Base-by-base conservation (phyloP, 257 asterid genomes). In the Agastache rugosa region DNA sequence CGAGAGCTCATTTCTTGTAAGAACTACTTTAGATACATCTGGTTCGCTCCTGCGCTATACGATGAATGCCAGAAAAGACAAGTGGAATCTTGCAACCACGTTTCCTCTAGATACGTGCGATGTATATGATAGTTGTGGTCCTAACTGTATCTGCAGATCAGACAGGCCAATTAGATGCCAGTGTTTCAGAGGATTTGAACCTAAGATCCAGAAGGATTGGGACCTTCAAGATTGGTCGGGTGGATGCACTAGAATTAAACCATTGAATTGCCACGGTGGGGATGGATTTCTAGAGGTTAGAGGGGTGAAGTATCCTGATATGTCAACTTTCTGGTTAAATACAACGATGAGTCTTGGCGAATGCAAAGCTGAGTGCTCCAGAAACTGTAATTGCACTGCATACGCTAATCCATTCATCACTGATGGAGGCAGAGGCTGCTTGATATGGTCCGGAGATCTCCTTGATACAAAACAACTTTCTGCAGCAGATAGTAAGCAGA, bases 371-470 rank as follows among this genome's bases (percentile, higher is more conserved):
- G 75, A 55, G 75, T 81, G 85, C 77, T 73, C 63, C 0, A 55
- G 35, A 59, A 63, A 68, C 74, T 81, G 79, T 37, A 73, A 6
- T 29, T 81, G 85, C 74, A 67, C 65, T 0, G 85, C 85, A 3
- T 81, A 62, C 73, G 82, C 82, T 31, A 77, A 73, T 81, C 77
- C 79, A 10, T 68, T 62, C 39, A 17, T 73, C 1, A 45, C 59
- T 5, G n/a, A 68, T 41, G 82, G 77, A 62, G 76, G 74, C 8
- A 50, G 19, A 14, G 79, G 82, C 17, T 81, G 85, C 42, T n/a
- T 81, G 66, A 53, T 81, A 54, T 81, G 81, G 83, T 79, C 51
- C 1, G 79, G 79, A 23, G 74, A 79, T 61, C 63, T 79, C 15
- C 11, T 74, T 44, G 83, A 79, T 44, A 69, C 25, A 8, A 79